Evolutionary conservation across 73 alveolate genomes (phyloP), one percentile per base, ranked within the genome.

Genomic region (Paramecium sonneborni): DNA sequence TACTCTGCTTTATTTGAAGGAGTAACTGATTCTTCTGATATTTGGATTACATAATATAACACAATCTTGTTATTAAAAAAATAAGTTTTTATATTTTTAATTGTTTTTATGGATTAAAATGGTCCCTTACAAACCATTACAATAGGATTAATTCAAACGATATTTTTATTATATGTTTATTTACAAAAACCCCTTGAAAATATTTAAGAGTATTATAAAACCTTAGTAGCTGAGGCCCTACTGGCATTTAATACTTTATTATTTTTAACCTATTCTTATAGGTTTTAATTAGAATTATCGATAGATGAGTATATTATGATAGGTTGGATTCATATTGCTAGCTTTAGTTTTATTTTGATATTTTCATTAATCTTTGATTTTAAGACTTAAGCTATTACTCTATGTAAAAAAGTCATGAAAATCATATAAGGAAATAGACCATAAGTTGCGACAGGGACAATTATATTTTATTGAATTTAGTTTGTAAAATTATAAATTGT

Each of bases 1-100:
- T 67, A 30, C 11, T 24, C 43, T 30, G 84, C 84, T 30, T 26
- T 67, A 32, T 67, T 67, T 67, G 84, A 67, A 67, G 84, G 84
- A 67, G 24, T 67, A 26, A 12, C 20, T 21, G 84, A 32, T 24
- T 67, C 84, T 30, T 2, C 38, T 30, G 15, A 30, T 10, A 30
- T 67, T 9, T 67, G 84, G 84, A 67, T 26, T 32, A 26, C 44
- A 0, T 67, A 67, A 67, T 30, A 30, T 26, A 67, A 67, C 46
- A 67, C 84, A 0, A 30, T 67, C 9, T 67, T 67, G 44, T 12
- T 32, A 24, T 30, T 67, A 30, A 67, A 67, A 24, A 67, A 67
- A 67, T 32, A 30, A 30, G 21, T 67, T 26, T 67, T 67, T 8
- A 67, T 67, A 0, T 30, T 67, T 26, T 12, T 32, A 26, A 67